phyloP scores from a whole-genome alignment of 108 stramenopile genomes.

The Cyclotella choctawhatcheeana region DNA sequence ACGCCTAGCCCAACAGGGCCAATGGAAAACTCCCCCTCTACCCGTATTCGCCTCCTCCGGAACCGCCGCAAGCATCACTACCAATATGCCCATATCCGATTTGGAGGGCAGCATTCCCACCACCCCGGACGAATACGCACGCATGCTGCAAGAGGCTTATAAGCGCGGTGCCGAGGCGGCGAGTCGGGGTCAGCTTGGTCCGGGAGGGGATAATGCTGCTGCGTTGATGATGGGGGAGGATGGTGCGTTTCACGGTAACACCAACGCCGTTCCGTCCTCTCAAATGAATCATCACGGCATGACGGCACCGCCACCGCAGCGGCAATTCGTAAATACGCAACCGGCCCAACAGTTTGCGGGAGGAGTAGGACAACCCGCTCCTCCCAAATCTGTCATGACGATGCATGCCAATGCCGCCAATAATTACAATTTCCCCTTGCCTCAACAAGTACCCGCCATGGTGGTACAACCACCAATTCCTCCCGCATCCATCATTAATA shows the following conservation, averaged over 20 bases:
- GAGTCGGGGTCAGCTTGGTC: too few species aligned
- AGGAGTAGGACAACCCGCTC: too few species aligned
- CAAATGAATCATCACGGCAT: background rate
- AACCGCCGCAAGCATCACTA: background rate
- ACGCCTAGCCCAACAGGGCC: slow-evolving; percentile 79
- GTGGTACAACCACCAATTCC: background rate
- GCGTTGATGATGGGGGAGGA: background rate
- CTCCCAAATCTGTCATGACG: background rate
- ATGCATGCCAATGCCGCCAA: slow-evolving; percentile 25
- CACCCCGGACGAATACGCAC: slow-evolving; percentile 78
- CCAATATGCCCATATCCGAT: slow-evolving; percentile 5
- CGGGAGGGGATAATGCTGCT: too few species aligned
- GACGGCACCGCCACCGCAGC: slow-evolving; percentile 21
- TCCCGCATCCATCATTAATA: background rate
- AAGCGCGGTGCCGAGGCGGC: slow-evolving; percentile 77
- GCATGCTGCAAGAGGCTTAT: slow-evolving; percentile 87
- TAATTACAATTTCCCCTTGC: slow-evolving; percentile 11
- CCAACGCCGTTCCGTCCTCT: background rate
- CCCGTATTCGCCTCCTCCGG: slow-evolving; percentile 59
- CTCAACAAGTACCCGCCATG: background rate
- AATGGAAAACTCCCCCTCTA: slow-evolving; percentile 87
- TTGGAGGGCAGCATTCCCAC: slow-evolving; percentile 42
- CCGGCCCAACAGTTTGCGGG: too few species aligned
- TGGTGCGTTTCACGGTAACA: too few species aligned
- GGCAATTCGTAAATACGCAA: too few species aligned